A percentile compares a stretch with the other conserved stretches of the same genome.
Evolutionary conservation across 2,329 filamentous ascomycete genomes (phyloP).

Genomic region (Penicillium sp.): DNA sequence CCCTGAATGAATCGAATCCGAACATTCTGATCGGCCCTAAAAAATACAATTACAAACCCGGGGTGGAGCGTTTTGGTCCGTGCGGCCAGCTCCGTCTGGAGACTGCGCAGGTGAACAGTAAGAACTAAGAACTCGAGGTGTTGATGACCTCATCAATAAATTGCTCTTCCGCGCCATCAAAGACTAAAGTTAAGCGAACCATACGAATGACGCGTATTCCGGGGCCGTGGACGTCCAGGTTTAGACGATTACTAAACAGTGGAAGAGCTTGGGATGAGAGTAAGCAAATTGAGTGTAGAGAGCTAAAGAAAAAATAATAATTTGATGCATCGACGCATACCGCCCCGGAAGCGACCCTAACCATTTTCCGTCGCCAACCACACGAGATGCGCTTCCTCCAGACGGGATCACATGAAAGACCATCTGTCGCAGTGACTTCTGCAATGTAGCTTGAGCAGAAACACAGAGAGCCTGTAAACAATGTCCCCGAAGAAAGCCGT

Average conservation of each 20-base stretch:
- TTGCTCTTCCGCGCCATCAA: background rate
- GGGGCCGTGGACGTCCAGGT: background rate
- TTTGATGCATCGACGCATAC: slow-evolving; percentile 40
- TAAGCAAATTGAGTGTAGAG: slow-evolving; percentile 6
- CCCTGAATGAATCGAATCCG: background rate
- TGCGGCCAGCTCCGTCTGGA: background rate
- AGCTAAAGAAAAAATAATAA: slow-evolving; percentile 18
- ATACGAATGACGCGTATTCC: background rate
- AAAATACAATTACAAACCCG: background rate
- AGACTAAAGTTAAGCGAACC: background rate
- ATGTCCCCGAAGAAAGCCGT: slow-evolving; percentile 18
- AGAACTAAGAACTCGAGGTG: too few relatives aligned
- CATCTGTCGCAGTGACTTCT: background rate
- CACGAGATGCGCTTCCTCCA: slow-evolving; percentile 16
- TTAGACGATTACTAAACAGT: background rate
- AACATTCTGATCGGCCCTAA: background rate
- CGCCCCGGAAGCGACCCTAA: slow-evolving; percentile 49
- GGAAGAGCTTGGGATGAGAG: background rate
- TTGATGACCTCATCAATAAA: slow-evolving; percentile 2
- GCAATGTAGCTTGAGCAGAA: slow-evolving; percentile 12
- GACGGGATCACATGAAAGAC: slow-evolving; percentile 7
- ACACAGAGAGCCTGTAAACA: slow-evolving; percentile 15
- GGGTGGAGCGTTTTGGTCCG: background rate
- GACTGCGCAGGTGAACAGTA: too few relatives aligned
- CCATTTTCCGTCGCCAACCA: slow-evolving; percentile 44